These are phyloP conservation scores for Penicillium canariense DNA, from an alignment of 495 filamentous ascomycete genomes.

Conservation along the genomic window DNA sequence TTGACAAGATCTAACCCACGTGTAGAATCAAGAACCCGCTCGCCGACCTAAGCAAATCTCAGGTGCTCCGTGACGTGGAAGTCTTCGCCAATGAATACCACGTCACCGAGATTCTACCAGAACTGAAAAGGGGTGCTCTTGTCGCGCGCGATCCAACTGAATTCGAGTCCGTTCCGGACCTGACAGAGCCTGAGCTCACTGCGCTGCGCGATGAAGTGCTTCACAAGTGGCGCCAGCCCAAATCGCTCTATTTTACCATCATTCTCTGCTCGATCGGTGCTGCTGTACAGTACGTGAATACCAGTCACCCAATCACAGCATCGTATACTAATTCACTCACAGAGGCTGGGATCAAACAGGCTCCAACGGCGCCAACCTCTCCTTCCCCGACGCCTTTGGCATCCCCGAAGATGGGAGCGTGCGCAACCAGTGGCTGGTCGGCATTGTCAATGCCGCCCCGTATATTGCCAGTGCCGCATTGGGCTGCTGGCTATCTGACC, in stretches of 20 bases:
- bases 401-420: conserved; percentile 40
- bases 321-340: conserved; percentile 6
- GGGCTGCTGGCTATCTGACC: conserved; percentile 62
- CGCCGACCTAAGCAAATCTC: conserved; percentile 48
- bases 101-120: conserved; percentile 44
- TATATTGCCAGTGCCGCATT: conserved; percentile 40
- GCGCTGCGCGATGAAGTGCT: conserved; percentile 56
- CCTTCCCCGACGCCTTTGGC: conserved; percentile 58
- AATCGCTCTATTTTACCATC: conserved; percentile 65
- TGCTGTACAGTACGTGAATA: conserved; percentile 54
- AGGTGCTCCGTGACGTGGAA: conserved; percentile 56
- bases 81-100: conserved; percentile 49
- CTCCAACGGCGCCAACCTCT: conserved; percentile 68
- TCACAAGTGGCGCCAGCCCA: conserved; percentile 65
- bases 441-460: conserved; percentile 57
- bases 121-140: conserved; percentile 60
- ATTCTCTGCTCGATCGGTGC: conserved; percentile 69
- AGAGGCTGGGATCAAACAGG: conserved; percentile 71
- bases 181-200: conserved; percentile 52
- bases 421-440: conserved; percentile 58
- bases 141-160: conserved; percentile 58
- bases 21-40: conserved; percentile 63
- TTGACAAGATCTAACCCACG: conserved; percentile 1
- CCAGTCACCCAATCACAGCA: neutral
- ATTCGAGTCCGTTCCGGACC: conserved; percentile 54